These are phyloP conservation scores for Euphorbia pulcherrima DNA, from an alignment of 345 rosid species.

Conservation along the genomic window DNA sequence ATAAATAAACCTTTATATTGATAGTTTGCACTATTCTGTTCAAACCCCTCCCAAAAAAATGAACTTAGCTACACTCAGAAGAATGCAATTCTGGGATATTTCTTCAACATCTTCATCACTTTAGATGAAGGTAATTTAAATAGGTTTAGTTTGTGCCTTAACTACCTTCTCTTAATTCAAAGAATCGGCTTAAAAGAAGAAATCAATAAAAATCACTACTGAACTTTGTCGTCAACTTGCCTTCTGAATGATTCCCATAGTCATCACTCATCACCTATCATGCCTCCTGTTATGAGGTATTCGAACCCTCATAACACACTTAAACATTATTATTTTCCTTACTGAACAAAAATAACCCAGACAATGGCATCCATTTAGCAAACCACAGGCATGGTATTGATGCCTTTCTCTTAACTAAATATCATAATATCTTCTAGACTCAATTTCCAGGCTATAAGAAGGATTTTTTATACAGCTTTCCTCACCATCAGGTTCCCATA, in stretches of 20 bases:
- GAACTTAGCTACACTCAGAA: background rate
- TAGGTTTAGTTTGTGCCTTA: background rate
- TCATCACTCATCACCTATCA: background rate
- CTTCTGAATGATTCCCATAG: background rate
- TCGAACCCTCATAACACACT: background rate
- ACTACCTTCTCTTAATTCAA: background rate
- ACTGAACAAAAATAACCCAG: background rate
- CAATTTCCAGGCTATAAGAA: too few species aligned
- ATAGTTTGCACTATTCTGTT: background rate
- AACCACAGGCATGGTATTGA: background rate
- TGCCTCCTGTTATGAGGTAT: background rate
- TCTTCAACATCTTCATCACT: background rate
- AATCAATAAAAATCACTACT: background rate
- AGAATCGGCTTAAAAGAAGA: background rate
- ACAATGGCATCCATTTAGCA: background rate
- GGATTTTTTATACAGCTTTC: too few species aligned
- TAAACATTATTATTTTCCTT: background rate
- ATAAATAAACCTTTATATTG: background rate
- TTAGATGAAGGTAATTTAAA: background rate
- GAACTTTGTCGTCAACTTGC: background rate
- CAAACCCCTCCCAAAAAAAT: background rate
- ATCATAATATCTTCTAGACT: background rate
- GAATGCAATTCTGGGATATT: background rate
- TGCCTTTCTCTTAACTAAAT: background rate
- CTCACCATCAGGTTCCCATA: background rate